These are phyloP conservation scores for Fusarium drepaniforme DNA, from an alignment of 2,329 filamentous ascomycete species.

Conservation along the genomic window DNA sequence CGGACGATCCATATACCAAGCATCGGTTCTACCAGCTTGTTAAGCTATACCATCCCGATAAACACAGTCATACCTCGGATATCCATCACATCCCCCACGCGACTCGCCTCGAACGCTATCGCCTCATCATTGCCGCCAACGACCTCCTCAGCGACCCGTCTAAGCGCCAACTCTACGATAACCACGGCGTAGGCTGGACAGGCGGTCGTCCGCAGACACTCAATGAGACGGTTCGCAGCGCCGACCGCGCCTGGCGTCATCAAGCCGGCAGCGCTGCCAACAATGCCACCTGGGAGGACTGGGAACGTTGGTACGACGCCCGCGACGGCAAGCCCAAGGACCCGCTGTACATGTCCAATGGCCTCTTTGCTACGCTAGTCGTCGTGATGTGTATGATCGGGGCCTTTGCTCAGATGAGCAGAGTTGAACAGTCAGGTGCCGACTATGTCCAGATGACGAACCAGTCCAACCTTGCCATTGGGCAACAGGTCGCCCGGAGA, in stretches of 20 bases:
- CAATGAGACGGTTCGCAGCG: slow-evolving; percentile 50
- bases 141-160: slow-evolving; percentile 85
- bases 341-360: slow-evolving; percentile 80
- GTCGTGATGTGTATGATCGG: slow-evolving; percentile 77
- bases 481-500: slow-evolving; percentile 67
- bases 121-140: slow-evolving; percentile 88
- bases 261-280: slow-evolving; percentile 61
- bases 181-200: slow-evolving; percentile 84
- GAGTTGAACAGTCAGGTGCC: slow-evolving; percentile 72
- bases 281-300: slow-evolving; percentile 99
- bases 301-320: slow-evolving; percentile 82
- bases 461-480: slow-evolving; percentile 74
- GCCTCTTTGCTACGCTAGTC: slow-evolving; percentile 78
- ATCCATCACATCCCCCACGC: slow-evolving; percentile 58
- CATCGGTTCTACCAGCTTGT: slow-evolving; percentile 88
- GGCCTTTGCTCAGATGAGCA: slow-evolving; percentile 77
- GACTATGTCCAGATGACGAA: slow-evolving; percentile 75
- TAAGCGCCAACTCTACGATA: slow-evolving; percentile 86
- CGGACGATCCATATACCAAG: slow-evolving; percentile 81
- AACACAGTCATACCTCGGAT: slow-evolving; percentile 52
- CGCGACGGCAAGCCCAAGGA: slow-evolving; percentile 59
- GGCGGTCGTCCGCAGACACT: slow-evolving; percentile 67
- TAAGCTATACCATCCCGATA: slow-evolving; percentile 96
- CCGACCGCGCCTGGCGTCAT: slow-evolving; percentile 63
- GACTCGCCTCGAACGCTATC: slow-evolving; percentile 87